Evolutionary conservation across 352 stramenopile species (phyloP), one percentile per base, ranked within the genome.

Genomic region (Phytophthora fragariae): DNA sequence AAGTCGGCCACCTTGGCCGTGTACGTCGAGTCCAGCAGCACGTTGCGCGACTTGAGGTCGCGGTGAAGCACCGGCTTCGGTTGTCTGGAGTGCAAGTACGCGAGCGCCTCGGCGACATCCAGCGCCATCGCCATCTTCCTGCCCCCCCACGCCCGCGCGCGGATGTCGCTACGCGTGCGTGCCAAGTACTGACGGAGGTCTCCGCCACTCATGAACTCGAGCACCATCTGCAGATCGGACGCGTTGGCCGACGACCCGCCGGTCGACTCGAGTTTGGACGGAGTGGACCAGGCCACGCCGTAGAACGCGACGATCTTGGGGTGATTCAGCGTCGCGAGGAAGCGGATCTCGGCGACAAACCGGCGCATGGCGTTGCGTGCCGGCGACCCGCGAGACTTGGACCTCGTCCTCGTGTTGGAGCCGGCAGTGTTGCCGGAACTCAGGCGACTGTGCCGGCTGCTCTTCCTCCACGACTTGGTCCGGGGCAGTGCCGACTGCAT

Each of bases 261-360:
- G 15, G 31, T 69, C 21, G 49, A 10, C 35, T 72, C 65, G 14
- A 70, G 19, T 39, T 68, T 73, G 29, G 60, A 56, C 12, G 69
- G 61, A 3, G 64, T 68, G 3, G 61, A 60, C 87, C 88, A 96
- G 21, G 86, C 85, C 3, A 93, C 85, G 7, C 91, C 91, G n/a
- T 95, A 71, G 47, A 97, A 92, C 19, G 84, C 73, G 15, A 97
- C 70, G 21, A 97, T 94, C 60, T 93, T 93, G 7, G 87, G 84
- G 47, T 97, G 90, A 11, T 80, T 76, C 15, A 96, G 57, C 0
- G 75, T 75, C 2, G 73, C 83, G 21, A 95, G 72, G 55, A 93
- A 83, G 39, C 82, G 81, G 55, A 97, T 91, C 33, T 95, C 88
- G 12, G 81, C 76, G 12, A 93, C 61, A 63, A 97, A 96, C 12